Evolutionary conservation across 2,329 filamentous ascomycete species (phyloP), one percentile per base, ranked within the genome.

Genomic region (Decorospora gaudefroyi): DNA sequence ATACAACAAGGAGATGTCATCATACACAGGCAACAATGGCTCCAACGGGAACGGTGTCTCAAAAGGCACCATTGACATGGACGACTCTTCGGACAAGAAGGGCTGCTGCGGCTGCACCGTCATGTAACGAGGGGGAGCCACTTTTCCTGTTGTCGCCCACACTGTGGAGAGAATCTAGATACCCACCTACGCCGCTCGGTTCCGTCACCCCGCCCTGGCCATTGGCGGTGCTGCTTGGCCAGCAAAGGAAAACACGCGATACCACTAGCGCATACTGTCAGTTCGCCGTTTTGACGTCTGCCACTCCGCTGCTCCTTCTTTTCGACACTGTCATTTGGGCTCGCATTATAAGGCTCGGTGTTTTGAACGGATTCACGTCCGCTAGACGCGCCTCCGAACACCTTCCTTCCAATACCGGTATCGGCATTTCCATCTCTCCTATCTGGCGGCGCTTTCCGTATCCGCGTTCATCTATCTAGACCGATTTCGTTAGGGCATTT

Each of bases 1-100:
- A 75, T 97, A 95, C 77, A 97, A 99, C 83, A 92, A 93, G 72
- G 92, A 97, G 70, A 95, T 96, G 85, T 90, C 91, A 49, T 89
- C 88, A 48, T 89, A 95, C 73, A 83, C 85, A 51, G 86, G 86
- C 44, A 85, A 57, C 77, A 82, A 62, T 77, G 51, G 48, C 45
- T 81, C 80, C 60, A 82, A 80, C 61, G 85, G 62, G 46, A 35
- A 36, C 33, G 44, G 44, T 28, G n/a, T 39, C 38, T 11, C 28
- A 32, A 23, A 64, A 79, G 53, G 79, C 82, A 77, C 88, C 91
- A 74, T 85, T 95, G 88, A 95, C 59, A 82, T 93, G 63, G 83
- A 86, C 57, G 84, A 85, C 49, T 80, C 82, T 52, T 80, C 84
- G 60, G 74, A 79, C 62, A 82, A 86, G 67, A 77, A 81, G 59